phyloP scores from a whole-genome alignment of 2,329 filamentous ascomycete species.

The Hypomyces rosellus region DNA sequence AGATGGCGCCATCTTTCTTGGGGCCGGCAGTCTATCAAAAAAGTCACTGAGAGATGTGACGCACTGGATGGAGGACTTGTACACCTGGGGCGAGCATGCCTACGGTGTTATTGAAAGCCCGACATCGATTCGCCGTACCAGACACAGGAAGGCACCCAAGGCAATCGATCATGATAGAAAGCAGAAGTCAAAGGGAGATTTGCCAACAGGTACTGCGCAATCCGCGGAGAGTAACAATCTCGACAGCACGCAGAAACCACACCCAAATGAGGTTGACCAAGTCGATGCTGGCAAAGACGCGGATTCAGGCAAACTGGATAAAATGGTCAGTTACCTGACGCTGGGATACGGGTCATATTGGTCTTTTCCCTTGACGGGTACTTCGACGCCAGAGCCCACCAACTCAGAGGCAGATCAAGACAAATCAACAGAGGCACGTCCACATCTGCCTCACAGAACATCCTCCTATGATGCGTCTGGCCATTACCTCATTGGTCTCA shows the following conservation, averaged over 20 bases:
- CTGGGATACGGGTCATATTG: constrained; percentile 63
- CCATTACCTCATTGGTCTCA: constrained; percentile 61
- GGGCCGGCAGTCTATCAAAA: constrained; percentile 65
- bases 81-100: constrained; percentile 73
- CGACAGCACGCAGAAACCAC: background rate
- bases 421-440: constrained; percentile 10
- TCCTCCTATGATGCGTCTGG: constrained; percentile 26
- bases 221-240: background rate
- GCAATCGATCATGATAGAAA: constrained; percentile 7
- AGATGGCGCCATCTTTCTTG: constrained; percentile 83
- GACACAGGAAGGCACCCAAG: constrained; percentile 25
- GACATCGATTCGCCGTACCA: constrained; percentile 53
- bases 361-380: constrained; percentile 35
- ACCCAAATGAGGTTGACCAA: background rate
- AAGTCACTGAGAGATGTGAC: constrained; percentile 66
- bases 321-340: constrained; percentile 58
- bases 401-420: constrained; percentile 10
- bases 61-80: constrained; percentile 84
- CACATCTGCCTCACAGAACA: constrained; percentile 7
- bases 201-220: background rate
- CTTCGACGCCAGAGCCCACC: constrained; percentile 6
- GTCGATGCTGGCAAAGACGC: background rate
- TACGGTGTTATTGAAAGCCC: constrained; percentile 83
- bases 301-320: constrained; percentile 33
- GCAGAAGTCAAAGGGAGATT: constrained; percentile 2